Evolutionary conservation across 441 rosid genomes (phyloP), one percentile per base, ranked within the genome.

Genomic region (Euphorbia corollata): DNA sequence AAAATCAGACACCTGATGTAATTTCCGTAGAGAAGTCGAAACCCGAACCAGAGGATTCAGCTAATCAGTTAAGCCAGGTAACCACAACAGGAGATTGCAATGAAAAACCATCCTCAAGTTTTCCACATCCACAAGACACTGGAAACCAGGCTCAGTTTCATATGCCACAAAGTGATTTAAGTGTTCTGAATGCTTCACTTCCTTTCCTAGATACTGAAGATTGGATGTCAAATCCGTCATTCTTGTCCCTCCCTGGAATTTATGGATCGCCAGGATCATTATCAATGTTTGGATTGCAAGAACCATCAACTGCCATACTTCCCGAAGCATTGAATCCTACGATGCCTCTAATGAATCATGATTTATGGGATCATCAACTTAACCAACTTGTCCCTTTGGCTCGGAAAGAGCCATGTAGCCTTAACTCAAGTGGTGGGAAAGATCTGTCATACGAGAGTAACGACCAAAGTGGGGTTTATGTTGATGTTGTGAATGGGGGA

Each of bases 341-440:
- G 8, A 30, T 84, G 39, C 79, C 87, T 70, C 48, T 73, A 9
- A 62, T 78, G 57, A 81, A 77, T 77, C 91, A 82, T 32, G 91
- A 88, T 56, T 61, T 83, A 71, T 91, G 95, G 98, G 94, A 91
- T 77, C 86, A 77, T 55, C 92, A 81, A 71, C 69, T 81, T 64
- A 84, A 70, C 70, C 92, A 84, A 61, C 77, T 89, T 22, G 64
- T 79, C 57, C 83, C 95, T 48, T 78, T 84, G 68, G 61, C 81
- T 53, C 95, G 83, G 71, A 87, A 77, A 70, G 90, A 85, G 8
- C 87, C 79, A 0, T 82, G 80, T 51, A 82, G 84, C 74, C 70
- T 80, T 12, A 82, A 82, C 62, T 86, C 97, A 18, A 86, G 77
- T 80, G 73, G 89, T 59, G 81, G 79, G 64, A 86, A 77, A 70